Evolutionary conservation across 108 stramenopile genomes (phyloP), one percentile per base, ranked within the genome.

Genomic region (Fragilaria radians): DNA sequence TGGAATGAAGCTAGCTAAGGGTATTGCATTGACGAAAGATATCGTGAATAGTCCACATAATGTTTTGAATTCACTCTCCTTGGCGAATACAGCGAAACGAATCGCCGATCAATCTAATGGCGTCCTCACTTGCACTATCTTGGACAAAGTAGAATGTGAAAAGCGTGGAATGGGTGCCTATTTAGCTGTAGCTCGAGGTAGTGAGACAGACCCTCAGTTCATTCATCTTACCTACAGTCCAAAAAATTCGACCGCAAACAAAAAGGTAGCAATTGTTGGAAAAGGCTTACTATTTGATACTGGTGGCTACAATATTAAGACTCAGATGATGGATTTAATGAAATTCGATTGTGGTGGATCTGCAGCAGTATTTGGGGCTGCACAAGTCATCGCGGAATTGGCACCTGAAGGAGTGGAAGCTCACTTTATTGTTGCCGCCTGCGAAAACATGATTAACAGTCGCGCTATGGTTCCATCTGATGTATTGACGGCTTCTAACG

Each of bases 221-320:
- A 95, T 98, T 70, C 98, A 98, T 76, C 72, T 98, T 49, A 86
- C 87, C 27, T 97, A 98, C 79, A 90, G 68, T 11, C 62, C 80
- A n/a, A 54, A 58, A 30, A 26, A 14, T 2, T 72, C 73, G 24
- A 29, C 59, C 26, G 65, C 62, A 63, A 84, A 82, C 25, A 91
- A 87, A 74, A 94, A 86, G 65, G 83, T 99, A 26, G 96, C 90
- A 3, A 66, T 96, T 28, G 64, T 97, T 56, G 96, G 96, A 18
- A 97, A 97, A 79, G 99, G 96, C 9, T 79, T 99, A 0, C 79
- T 96, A 3, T 99, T 98, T 67, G 99, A 99, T 69, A 90, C 93
- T 24, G 99, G 99, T 46, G 99, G 99, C n/a, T 97, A 97, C 89
- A 98, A 99, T 65, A 95, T 99, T 75, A 99, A 99, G 78, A 91